A percentile compares a stretch with the other conserved stretches of the same genome.
These are phyloP conservation scores for Primulina huaijiensis DNA, from an alignment of 257 asterid genomes.

Conservation along the genomic window DNA sequence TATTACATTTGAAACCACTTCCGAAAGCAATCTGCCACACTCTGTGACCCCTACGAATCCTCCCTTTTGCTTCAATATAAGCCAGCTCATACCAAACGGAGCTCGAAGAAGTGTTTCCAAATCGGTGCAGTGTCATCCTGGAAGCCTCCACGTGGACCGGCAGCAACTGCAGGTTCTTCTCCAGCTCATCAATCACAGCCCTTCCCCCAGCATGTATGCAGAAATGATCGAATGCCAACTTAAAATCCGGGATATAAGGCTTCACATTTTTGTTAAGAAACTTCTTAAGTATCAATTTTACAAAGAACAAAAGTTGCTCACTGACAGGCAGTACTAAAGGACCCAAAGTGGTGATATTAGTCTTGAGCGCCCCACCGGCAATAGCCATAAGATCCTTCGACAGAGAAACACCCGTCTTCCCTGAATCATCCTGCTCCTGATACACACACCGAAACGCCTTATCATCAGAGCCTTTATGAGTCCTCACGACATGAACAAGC, in stretches of 20 bases:
- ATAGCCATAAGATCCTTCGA: slow-evolving; percentile 64
- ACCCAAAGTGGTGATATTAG: slow-evolving; percentile 60
- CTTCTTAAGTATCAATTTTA: slow-evolving; percentile 39
- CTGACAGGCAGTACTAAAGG: slow-evolving; percentile 61
- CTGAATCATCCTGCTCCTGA: slow-evolving; percentile 55
- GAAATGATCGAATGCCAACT: slow-evolving; percentile 69
- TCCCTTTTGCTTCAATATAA: slow-evolving; percentile 61
- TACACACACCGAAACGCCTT: slow-evolving; percentile 52
- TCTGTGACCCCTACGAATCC: slow-evolving; percentile 50
- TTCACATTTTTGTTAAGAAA: slow-evolving; percentile 38
- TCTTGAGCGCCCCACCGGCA: slow-evolving; percentile 63
- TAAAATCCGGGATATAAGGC: slow-evolving; percentile 62
- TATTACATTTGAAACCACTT: slow-evolving; percentile 55
- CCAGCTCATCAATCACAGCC: slow-evolving; percentile 76
- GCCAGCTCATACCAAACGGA: slow-evolving; percentile 82
- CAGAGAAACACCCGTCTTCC: slow-evolving; percentile 51
- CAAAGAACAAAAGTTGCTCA: slow-evolving; percentile 58
- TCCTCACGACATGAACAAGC: slow-evolving; percentile 57
- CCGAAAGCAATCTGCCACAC: slow-evolving; percentile 85
- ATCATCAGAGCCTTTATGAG: slow-evolving; percentile 60
- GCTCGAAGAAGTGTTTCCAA: slow-evolving; percentile 78
- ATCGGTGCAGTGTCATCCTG: slow-evolving; percentile 65
- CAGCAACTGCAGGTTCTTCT: slow-evolving; percentile 57
- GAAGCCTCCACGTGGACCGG: slow-evolving; percentile 69
- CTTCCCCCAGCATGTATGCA: slow-evolving; percentile 82